Evolutionary conservation across 345 rosid genomes (phyloP).

Genomic region (Pseudoturritis turrita): DNA sequence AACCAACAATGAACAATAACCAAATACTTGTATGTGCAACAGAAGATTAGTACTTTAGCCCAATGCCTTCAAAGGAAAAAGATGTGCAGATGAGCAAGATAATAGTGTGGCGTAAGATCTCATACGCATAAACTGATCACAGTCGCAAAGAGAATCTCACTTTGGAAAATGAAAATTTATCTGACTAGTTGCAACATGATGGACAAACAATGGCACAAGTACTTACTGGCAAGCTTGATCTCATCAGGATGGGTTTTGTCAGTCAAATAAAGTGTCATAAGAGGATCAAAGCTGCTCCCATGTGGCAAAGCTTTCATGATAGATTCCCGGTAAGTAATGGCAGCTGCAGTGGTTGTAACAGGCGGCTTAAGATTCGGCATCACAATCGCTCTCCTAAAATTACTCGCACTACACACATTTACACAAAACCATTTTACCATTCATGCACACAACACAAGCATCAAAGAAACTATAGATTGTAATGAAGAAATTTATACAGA

Average conservation of each 20-base stretch:
- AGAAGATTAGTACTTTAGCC: no score
- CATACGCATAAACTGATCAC: not conserved
- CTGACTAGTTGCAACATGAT: not conserved
- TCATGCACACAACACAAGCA: not conserved
- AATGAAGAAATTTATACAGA: not conserved
- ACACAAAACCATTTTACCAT: constrained; percentile 7
- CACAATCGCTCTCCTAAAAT: constrained; percentile 80
- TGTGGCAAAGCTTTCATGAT: constrained; percentile 61
- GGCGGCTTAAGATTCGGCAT: constrained; percentile 96
- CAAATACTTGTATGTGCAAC: no score
- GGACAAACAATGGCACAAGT: not conserved
- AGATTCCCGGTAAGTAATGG: constrained; percentile 56
- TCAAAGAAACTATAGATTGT: not conserved
- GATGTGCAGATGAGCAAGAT: no score
- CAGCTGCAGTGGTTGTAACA: constrained; percentile 70
- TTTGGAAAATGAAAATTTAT: not conserved
- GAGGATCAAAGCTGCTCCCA: constrained; percentile 61
- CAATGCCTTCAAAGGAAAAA: no score
- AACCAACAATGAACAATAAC: no score
- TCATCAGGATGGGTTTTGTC: constrained; percentile 78
- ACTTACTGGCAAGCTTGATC: constrained; percentile 87
- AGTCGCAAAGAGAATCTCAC: not conserved
- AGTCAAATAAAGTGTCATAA: constrained; percentile 93
- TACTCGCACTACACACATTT: constrained; percentile 45
- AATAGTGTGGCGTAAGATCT: no score